phyloP scores from a whole-genome alignment of 2,329 filamentous ascomycete genomes.

The Daldinia sp. region DNA sequence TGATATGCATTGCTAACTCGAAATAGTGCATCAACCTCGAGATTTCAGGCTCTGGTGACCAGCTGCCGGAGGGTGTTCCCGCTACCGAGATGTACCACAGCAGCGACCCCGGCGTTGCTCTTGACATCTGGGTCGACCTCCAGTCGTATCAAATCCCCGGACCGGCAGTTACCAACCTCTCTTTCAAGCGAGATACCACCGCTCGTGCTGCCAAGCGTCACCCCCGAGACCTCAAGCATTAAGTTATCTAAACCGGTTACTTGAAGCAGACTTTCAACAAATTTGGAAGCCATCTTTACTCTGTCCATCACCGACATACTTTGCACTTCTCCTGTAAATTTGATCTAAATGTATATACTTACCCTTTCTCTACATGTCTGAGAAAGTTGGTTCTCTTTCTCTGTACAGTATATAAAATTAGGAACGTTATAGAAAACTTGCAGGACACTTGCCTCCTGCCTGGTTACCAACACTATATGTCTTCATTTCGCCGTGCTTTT shows the following conservation, averaged over 20 bases:
- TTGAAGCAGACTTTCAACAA: not conserved
- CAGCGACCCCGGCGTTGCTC: constrained; percentile 36
- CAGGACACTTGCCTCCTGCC: not conserved
- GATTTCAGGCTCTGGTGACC: constrained; percentile 39
- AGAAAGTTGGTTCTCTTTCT: not conserved
- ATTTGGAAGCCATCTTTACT: not conserved
- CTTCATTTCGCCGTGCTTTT: not conserved
- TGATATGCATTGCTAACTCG: not conserved
- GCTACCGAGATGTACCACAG: constrained; percentile 40
- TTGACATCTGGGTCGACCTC: constrained; percentile 41
- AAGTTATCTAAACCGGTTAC: not conserved
- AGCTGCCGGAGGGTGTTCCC: constrained; percentile 29
- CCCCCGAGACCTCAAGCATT: constrained; percentile 18
- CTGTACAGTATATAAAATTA: not conserved
- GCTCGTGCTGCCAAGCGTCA: constrained; percentile 9
- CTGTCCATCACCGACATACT: not conserved
- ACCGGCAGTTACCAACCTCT: constrained; percentile 22
- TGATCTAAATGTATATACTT: constrained; percentile 4
- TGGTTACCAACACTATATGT: not conserved
- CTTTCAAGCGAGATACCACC: constrained; percentile 20
- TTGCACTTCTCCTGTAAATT: not conserved
- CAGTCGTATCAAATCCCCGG: constrained; percentile 41
- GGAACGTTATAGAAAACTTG: not conserved
- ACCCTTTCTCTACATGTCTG: not conserved
- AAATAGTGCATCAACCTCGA: constrained; percentile 47